Conservation (phyloP, 805 yeast genomes). For the Candida awuae region DNA sequence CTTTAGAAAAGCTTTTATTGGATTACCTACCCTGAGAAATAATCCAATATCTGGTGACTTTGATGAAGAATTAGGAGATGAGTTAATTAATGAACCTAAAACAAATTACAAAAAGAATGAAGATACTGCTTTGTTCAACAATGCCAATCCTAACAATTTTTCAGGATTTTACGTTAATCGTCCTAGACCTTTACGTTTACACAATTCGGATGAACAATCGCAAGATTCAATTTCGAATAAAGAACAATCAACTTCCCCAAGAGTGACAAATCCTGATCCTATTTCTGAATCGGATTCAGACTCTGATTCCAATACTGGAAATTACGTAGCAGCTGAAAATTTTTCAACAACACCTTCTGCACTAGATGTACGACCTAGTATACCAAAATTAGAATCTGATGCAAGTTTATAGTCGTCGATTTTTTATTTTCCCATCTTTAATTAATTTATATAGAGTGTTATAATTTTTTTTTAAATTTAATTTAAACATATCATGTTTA, state of each 20-base stretch:
- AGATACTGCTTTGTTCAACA: not conserved
- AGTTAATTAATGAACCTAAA: conserved; percentile 11
- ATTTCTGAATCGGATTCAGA: not conserved
- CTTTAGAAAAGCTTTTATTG: conserved; percentile 8
- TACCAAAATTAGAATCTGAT: not conserved
- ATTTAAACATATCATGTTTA: no score
- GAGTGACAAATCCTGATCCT: not conserved
- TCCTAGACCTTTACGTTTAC: conserved; percentile 23
- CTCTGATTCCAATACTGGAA: not conserved
- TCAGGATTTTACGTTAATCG: conserved; percentile 27
- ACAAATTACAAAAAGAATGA: conserved; percentile 9
- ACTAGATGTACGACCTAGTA: no score
- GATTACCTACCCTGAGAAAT: conserved; percentile 22
- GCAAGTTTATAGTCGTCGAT: no score
- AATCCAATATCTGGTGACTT: conserved; percentile 19
- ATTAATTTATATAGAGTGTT: no score
- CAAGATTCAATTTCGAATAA: not conserved
- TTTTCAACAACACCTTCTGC: not conserved
- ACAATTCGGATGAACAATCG: conserved; percentile 4
- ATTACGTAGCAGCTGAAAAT: not conserved
- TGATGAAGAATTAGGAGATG: conserved; percentile 17
- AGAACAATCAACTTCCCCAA: not conserved
- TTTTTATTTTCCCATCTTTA: no score
- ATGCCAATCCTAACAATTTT: conserved; percentile 1
- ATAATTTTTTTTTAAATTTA: no score